These are phyloP conservation scores for Scytalidium sp. DNA, from an alignment of 2,329 filamentous ascomycete genomes.

Conservation along the genomic window DNA sequence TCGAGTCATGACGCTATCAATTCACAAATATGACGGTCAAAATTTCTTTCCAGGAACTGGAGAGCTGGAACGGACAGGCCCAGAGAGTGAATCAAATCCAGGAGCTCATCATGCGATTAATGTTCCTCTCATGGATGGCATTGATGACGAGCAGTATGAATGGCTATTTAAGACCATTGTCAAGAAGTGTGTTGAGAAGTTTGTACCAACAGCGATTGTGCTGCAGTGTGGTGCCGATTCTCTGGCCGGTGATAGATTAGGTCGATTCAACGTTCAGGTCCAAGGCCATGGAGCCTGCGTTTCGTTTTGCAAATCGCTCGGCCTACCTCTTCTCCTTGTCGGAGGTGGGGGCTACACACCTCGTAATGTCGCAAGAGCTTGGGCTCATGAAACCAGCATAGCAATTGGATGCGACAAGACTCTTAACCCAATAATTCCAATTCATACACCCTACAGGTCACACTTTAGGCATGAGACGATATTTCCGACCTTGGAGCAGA, in stretches of 20 bases:
- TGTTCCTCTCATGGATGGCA: slow-evolving; percentile 85
- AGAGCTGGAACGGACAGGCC: slow-evolving; percentile 81
- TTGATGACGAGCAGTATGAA: slow-evolving; percentile 86
- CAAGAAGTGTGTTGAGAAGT: slow-evolving; percentile 73
- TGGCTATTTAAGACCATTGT: slow-evolving; percentile 82
- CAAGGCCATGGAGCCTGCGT: slow-evolving; percentile 91
- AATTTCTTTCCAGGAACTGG: slow-evolving; percentile 90
- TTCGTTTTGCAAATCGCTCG: slow-evolving; percentile 77
- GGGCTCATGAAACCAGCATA: slow-evolving; percentile 94
- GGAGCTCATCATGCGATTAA: slow-evolving; percentile 90
- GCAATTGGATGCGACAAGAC: slow-evolving; percentile 72
- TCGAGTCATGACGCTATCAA: slow-evolving; percentile 87
- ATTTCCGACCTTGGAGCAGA: slow-evolving; percentile 79
- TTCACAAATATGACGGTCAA: slow-evolving; percentile 89
- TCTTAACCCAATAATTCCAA: slow-evolving; percentile 70
- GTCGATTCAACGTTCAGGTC: slow-evolving; percentile 95
- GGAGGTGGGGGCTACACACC: slow-evolving; percentile 96
- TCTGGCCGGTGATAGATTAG: slow-evolving; percentile 86
- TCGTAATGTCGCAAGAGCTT: slow-evolving; percentile 91
- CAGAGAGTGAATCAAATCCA: slow-evolving; percentile 76
- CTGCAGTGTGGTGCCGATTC: slow-evolving; percentile 96
- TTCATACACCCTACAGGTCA: slow-evolving; percentile 78
- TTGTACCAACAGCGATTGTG: slow-evolving; percentile 87
- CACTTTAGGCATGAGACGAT: slow-evolving; percentile 87
- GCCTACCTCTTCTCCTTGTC: slow-evolving; percentile 81